Evolutionary conservation across 805 yeast species (phyloP).

Genomic region (Candida ponderosae): DNA sequence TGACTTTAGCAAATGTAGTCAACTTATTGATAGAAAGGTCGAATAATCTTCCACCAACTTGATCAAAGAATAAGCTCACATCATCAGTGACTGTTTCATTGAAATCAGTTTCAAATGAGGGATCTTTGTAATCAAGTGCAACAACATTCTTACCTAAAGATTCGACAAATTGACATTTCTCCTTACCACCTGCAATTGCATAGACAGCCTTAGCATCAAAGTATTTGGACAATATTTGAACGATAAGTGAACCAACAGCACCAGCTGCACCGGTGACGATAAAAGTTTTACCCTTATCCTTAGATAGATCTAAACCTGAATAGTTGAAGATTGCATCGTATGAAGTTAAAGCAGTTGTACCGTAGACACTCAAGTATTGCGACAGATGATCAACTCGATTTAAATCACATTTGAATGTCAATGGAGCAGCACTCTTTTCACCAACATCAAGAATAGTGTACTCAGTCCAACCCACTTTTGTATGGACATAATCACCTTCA

Average conservation of each 20-base stretch:
- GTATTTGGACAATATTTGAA: conserved; percentile 47
- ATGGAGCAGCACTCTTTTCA: conserved; percentile 8
- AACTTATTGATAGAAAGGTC: conserved; percentile 30
- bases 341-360: conserved; percentile 56
- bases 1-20: conserved; percentile 34
- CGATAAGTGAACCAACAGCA: conserved; percentile 58
- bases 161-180: conserved; percentile 46
- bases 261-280: conserved; percentile 64
- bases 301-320: conserved; percentile 36
- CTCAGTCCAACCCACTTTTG: conserved; percentile 39
- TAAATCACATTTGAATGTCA: conserved; percentile 13
- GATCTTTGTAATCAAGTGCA: conserved; percentile 45
- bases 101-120: conserved; percentile 27
- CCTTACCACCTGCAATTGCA: conserved; percentile 56
- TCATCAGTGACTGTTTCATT: conserved; percentile 36
- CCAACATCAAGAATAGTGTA: conserved; percentile 25
- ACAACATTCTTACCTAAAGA: conserved; percentile 45
- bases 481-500: conserved; percentile 37
- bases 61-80: conserved; percentile 49
- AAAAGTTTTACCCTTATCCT: conserved; percentile 34
- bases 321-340: conserved; percentile 45
- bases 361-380: conserved; percentile 41
- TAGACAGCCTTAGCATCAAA: conserved; percentile 47
- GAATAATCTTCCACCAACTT: conserved; percentile 56
- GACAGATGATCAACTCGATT: conserved; percentile 27